Evolutionary conservation across 2,329 filamentous ascomycete genomes (phyloP), one percentile per base, ranked within the genome.

Genomic region (Bipolaris bicolor): DNA sequence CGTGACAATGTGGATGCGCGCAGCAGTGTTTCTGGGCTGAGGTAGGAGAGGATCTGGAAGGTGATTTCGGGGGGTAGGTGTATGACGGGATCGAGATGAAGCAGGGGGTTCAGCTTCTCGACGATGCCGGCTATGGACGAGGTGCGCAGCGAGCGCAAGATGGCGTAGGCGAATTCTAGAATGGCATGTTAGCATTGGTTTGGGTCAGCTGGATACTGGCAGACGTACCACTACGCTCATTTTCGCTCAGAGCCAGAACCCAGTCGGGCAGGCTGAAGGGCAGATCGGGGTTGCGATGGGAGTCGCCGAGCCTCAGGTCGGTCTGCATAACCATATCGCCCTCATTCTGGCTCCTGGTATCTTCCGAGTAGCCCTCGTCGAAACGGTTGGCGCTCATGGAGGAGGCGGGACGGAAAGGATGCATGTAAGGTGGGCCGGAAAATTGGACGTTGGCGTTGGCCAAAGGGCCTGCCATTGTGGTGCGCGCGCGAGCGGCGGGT

Each of bases 21-120:
- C 55, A 98, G 83, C 37, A 99, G 82, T 0, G 92, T 95, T 26
- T 87, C 76, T 0, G 92, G 90, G 52, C 93, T 90, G 48, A 99
- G 87, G 71, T 92, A 95, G 15, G 90, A 88, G 41, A 99, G 88
- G 43, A 98, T 89, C 70, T 96, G 90, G 43, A 95, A 88, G 59
- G 92, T 96, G 68, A 99, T 90, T 75, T 99, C 95, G 24, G 91
- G 87, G 0, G 95, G 95, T 0, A 99, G 85, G 68, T 91, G 88
- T 62, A 86, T 82, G 40, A 97, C 87, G 52, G 97, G 97, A 77
- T 99, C 91, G 78, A 97, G 94, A 76, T 97, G 93, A 2, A 98
- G 87, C 50, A 93, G 84, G 3, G 92, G 91, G 61, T 88, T 90
- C 16, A 97, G 80, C 62, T 89, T 86, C 52, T 93, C 86, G 45